Conservation (phyloP, 805 yeast species). For the Saccharomyces jurei region DNA sequence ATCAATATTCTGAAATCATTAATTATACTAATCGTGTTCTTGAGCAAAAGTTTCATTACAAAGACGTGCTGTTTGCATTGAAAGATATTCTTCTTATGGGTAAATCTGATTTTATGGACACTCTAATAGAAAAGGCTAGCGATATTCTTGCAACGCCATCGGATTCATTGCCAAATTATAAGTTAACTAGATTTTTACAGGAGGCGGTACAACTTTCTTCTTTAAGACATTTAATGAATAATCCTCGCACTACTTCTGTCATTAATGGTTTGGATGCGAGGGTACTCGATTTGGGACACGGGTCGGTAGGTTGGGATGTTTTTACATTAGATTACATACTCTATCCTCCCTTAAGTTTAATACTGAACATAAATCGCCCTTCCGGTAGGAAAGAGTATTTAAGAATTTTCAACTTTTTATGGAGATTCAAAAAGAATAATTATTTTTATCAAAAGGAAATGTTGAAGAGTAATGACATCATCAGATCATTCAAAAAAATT, state of each 20-base stretch:
- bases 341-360: constrained; percentile 43
- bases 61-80: constrained; percentile 50
- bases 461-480: constrained; percentile 33
- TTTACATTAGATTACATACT: constrained; percentile 75
- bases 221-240: constrained; percentile 33
- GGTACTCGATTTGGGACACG: constrained; percentile 62
- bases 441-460: constrained; percentile 43
- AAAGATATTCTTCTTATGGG: constrained; percentile 63
- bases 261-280: constrained; percentile 70
- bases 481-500: constrained; percentile 22
- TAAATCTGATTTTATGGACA: constrained; percentile 74
- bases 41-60: constrained; percentile 40
- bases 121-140: constrained; percentile 49
- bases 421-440: constrained; percentile 65
- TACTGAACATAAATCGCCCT: constrained; percentile 43
- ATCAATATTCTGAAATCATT: constrained; percentile 46
- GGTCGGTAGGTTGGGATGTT: constrained; percentile 83
- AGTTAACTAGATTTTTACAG: constrained; percentile 54
- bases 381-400: constrained; percentile 53
- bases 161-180: constrained; percentile 52
- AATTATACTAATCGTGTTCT: constrained; percentile 44
- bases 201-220: constrained; percentile 56
- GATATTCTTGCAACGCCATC: constrained; percentile 54
- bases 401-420: constrained; percentile 74
- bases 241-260: constrained; percentile 32